phyloP scores from a whole-genome alignment of 2,329 filamentous ascomycete genomes.

The Neofusicoccum ribis region DNA sequence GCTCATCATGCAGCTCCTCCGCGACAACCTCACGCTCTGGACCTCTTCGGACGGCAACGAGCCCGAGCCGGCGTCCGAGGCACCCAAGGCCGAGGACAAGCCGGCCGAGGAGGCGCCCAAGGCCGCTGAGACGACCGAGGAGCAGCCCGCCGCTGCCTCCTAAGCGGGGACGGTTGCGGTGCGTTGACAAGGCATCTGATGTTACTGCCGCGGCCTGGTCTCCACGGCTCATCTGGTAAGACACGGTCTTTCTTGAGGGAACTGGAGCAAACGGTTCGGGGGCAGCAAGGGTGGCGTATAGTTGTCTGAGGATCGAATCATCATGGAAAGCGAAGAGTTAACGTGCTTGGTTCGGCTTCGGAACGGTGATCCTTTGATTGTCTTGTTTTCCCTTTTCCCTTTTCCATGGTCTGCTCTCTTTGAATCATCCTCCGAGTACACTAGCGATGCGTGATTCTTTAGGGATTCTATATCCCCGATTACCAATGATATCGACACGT shows the following conservation, averaged over 20 bases:
- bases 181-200: constrained; percentile 16
- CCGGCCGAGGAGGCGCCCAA: constrained; percentile 47
- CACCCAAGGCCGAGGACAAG: constrained; percentile 48
- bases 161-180: constrained; percentile 6
- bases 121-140: constrained; percentile 44
- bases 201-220: constrained; percentile 12
- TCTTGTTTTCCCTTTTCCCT: constrained; percentile 18
- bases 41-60: constrained; percentile 94
- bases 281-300: constrained; percentile 20
- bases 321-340: constrained; percentile 20
- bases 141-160: constrained; percentile 15
- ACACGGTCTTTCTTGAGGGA: constrained; percentile 16
- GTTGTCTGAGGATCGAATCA: constrained; percentile 21
- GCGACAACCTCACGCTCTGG: constrained; percentile 99
- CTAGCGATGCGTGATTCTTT: constrained; percentile 19
- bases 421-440: constrained; percentile 19
- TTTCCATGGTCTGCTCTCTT: constrained; percentile 19
- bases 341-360: constrained; percentile 20
- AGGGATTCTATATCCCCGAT: constrained; percentile 16
- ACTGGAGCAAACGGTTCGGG: constrained; percentile 18
- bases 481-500: constrained; percentile 20
- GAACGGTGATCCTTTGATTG: constrained; percentile 20
- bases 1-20: constrained; percentile 97
- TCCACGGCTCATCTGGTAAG: constrained; percentile 19
- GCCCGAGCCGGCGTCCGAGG: constrained; percentile 55